Percentiles rank a stretch among this genome's conserved stretches.
phyloP scores from a whole-genome alignment of 2,329 filamentous ascomycete genomes.

The Ceratocystis cubensis region DNA sequence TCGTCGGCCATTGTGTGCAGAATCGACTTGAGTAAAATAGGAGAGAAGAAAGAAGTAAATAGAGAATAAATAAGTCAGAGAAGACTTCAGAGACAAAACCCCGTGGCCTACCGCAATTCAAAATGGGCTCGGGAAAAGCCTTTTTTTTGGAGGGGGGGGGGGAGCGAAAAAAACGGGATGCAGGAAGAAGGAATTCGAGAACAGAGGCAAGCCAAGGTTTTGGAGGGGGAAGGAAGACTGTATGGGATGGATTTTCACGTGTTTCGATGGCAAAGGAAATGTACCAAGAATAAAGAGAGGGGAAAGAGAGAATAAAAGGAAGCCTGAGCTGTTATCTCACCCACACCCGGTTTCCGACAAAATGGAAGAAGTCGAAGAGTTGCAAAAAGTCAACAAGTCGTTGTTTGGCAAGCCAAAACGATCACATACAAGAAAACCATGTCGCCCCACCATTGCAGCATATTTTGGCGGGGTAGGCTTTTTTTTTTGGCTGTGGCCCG shows the following conservation, averaged over 20 bases:
- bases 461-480: conserved; percentile 1
- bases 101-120: neutral
- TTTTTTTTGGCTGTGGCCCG: neutral
- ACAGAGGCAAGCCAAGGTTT: neutral
- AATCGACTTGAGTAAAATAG: neutral
- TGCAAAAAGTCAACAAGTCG: too few relatives aligned
- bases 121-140: neutral
- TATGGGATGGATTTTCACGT: neutral
- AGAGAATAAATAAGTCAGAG: neutral
- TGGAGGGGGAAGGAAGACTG: neutral
- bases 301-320: neutral
- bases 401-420: too few relatives aligned
- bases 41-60: neutral
- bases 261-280: neutral
- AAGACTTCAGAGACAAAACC: neutral
- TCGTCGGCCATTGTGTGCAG: conserved; percentile 68
- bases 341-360: too few relatives aligned
- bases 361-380: too few relatives aligned
- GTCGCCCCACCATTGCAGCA: neutral
- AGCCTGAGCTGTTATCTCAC: neutral
- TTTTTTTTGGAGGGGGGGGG: neutral
- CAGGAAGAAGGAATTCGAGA: neutral
- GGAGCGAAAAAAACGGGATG: neutral
- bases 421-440: neutral
- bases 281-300: neutral